Evolutionary conservation across 805 yeast genomes (phyloP).

Genomic region (Debaryomyces castellii): DNA sequence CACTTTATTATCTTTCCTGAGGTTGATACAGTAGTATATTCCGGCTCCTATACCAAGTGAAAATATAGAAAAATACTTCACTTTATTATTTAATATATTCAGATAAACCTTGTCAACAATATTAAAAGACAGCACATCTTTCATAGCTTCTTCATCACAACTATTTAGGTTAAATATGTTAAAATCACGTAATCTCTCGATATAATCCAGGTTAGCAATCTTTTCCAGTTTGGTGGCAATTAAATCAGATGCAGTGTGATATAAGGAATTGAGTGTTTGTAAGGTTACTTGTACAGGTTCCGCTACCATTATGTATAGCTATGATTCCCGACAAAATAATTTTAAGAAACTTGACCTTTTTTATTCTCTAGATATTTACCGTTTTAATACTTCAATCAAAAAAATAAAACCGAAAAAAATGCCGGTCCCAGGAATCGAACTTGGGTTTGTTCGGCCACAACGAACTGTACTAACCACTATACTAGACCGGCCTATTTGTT

Average conservation of each 20-base stretch:
- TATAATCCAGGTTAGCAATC: conserved; percentile 15
- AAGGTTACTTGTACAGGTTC: conserved; percentile 44
- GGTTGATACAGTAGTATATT: neutral
- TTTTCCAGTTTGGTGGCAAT: conserved; percentile 23
- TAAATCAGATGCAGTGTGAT: conserved; percentile 19
- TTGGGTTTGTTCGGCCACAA: conserved; percentile 52
- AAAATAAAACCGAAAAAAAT: conserved; percentile 8
- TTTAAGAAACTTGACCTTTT: neutral
- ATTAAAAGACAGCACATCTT: neutral
- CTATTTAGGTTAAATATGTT: conserved; percentile 10
- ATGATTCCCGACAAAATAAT: neutral
- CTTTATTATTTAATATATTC: conserved; percentile 5
- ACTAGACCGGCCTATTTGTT: conserved; percentile 49
- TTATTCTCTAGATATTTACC: neutral
- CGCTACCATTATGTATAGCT: conserved; percentile 36
- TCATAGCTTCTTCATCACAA: neutral
- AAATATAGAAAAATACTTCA: conserved; percentile 13
- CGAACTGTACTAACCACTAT: conserved; percentile 51
- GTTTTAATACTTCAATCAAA: neutral
- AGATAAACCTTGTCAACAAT: neutral
- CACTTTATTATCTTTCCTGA: neutral
- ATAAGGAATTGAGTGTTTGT: conserved; percentile 23
- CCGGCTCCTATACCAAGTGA: conserved; percentile 26
- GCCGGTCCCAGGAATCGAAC: conserved; percentile 56
- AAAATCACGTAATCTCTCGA: conserved; percentile 10